A percentile compares a stretch with the other conserved stretches of the same genome.
phyloP scores from a whole-genome alignment of 163 green algal species.

The Prototheca stagnorum region DNA sequence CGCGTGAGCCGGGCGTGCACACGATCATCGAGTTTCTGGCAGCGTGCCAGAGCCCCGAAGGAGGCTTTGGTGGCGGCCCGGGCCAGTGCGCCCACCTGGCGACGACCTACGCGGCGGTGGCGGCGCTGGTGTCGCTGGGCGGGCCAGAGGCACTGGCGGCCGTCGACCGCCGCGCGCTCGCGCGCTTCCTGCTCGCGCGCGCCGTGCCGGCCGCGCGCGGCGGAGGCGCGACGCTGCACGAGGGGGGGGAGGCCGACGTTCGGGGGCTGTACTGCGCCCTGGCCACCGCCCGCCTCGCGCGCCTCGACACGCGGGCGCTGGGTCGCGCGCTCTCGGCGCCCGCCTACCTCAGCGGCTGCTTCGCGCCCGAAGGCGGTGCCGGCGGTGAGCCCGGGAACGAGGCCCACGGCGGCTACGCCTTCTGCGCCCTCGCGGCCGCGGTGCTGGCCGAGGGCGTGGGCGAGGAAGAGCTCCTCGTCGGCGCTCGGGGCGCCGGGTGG shows the following conservation, averaged over 20 bases:
- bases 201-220: slow-evolving; percentile 39
- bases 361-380: slow-evolving; percentile 69
- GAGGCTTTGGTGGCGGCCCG: slow-evolving; percentile 83
- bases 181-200: slow-evolving; percentile 58
- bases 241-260: slow-evolving; percentile 79
- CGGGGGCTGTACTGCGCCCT: slow-evolving; percentile 81
- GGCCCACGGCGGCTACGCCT: slow-evolving; percentile 96
- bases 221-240: slow-evolving; percentile 63
- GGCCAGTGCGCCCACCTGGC: slow-evolving; percentile 83
- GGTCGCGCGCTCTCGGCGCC: slow-evolving; percentile 27
- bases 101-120: slow-evolving; percentile 70
- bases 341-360: slow-evolving; percentile 46
- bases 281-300: slow-evolving; percentile 53
- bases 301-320: slow-evolving; percentile 49
- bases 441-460: slow-evolving; percentile 41
- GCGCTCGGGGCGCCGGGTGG: too few species aligned
- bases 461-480: too few species aligned
- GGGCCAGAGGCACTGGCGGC: slow-evolving; percentile 29
- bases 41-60: slow-evolving; percentile 49
- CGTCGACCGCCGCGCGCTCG: slow-evolving; percentile 38
- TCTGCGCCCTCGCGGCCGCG: slow-evolving; percentile 72
- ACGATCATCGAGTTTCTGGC: slow-evolving; percentile 27
- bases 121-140: slow-evolving; percentile 57
- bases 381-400: slow-evolving; percentile 91
- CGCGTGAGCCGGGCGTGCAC: neutral